Evolutionary conservation across 192 early-diverging fungal genomes (phyloP).

Genomic region (Allomyces arbusculus): DNA sequence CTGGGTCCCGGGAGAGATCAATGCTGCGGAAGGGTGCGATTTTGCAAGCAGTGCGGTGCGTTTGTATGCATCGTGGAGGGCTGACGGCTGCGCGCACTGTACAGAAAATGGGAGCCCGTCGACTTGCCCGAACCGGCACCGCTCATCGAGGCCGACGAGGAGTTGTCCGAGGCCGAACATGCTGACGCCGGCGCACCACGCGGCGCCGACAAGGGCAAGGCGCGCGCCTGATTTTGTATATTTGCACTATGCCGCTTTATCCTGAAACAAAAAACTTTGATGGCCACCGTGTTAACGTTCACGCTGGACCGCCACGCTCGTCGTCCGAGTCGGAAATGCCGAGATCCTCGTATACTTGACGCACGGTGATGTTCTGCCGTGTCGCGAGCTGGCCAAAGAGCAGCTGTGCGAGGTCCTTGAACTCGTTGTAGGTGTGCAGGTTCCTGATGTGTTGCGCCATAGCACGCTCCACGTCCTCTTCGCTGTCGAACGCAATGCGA

Average conservation of each 20-base stretch:
- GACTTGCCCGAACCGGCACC: neutral
- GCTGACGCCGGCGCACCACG: neutral
- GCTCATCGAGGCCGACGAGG: neutral
- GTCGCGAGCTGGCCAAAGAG: neutral
- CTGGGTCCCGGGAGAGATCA: neutral
- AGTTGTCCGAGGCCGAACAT: neutral
- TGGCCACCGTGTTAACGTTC: too few relatives aligned
- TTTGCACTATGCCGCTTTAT: neutral
- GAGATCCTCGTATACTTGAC: neutral
- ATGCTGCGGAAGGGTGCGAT: neutral
- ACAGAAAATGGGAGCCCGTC: neutral
- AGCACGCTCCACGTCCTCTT: neutral
- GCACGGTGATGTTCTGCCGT: neutral
- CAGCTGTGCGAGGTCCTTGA: neutral
- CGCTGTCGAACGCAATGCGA: neutral
- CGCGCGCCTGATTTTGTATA: neutral
- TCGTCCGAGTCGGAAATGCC: neutral
- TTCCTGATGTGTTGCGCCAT: neutral
- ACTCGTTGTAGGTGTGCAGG: neutral
- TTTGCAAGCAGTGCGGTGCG: neutral
- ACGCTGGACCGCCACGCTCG: too few relatives aligned
- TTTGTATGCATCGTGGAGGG: neutral
- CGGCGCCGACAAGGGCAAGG: neutral
- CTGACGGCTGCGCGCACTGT: neutral
- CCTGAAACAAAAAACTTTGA: too few relatives aligned